phyloP scores from a whole-genome alignment of 768 basidiomycete genomes.

The Coprinopsis sp. region DNA sequence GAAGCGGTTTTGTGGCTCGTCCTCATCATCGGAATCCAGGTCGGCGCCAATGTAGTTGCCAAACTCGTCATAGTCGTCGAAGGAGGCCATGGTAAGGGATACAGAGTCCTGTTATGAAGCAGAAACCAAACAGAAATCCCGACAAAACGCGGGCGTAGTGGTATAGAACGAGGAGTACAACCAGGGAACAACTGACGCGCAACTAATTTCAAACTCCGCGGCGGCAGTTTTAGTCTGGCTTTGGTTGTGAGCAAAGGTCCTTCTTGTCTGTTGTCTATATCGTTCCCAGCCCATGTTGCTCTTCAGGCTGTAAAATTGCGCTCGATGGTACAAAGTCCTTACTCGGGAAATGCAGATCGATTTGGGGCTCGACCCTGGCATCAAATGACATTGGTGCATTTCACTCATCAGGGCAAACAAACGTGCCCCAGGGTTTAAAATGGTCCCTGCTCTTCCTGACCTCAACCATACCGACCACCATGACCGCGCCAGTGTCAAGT shows the following conservation, averaged over 20 bases:
- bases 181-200: slow-evolving; percentile 3
- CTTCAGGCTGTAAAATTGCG: no score
- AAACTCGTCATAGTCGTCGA: slow-evolving; percentile 91
- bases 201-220: slow-evolving; percentile 11
- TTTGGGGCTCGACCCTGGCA: no score
- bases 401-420: no score
- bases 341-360: no score
- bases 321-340: no score
- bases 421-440: no score
- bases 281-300: no score
- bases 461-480: not conserved
- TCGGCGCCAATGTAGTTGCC: slow-evolving; percentile 98
- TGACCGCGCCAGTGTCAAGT: not conserved
- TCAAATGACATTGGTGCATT: no score
- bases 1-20: slow-evolving; percentile 47
- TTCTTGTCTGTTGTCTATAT: no score
- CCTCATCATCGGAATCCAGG: slow-evolving; percentile 83
- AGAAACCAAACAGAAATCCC: slow-evolving; percentile 5
- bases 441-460: not conserved
- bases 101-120: not conserved
- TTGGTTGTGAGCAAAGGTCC: no score
- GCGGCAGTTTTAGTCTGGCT: no score
- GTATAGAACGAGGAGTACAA: slow-evolving; percentile 1
- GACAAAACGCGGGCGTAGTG: slow-evolving; percentile 8
- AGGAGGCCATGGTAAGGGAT: slow-evolving; percentile 35